Base-by-base conservation (phyloP, 805 yeast species). In the Nakazawaea ernobii region DNA sequence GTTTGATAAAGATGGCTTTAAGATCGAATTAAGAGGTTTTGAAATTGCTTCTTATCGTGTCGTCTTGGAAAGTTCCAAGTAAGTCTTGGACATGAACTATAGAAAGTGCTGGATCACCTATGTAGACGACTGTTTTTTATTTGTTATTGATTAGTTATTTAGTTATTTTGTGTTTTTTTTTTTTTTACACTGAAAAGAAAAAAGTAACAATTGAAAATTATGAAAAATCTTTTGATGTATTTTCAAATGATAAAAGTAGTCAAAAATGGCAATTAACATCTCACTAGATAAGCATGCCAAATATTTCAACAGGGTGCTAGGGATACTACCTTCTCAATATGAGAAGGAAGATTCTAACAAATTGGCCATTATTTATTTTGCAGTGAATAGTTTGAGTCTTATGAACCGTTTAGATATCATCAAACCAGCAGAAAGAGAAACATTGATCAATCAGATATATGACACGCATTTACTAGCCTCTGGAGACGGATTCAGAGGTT, bases 21-120 rank as follows among this genome's bases (percentile, higher is more conserved):
- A 55, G 1, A 67, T 86, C 35, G 56, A 60, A 1, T 71, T 88
- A 52, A 74, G 85, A 53, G 86, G 91, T 3, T 91, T 91, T 63
- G 97, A 90, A 60, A 77, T 91, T 52, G 86, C 84, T 9, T 77
- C 87, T 4, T 77, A 63, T 56, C 73, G 80, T 53, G 67, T 84
- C 26, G 66, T 73, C 43, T 62, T 78, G 43, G 59, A 50, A 17
- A 54, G 33, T 50, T 40, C 24, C 5, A 43, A 24, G 20, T 27
- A 36, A 27, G 14, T 27, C n/a, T n/a, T n/a, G n/a, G n/a, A n/a
- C n/a, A n/a, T n/a, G n/a, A 27, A 37, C 26, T 39, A 8, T 20
- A 15, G 27, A 32, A 29, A 39, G 35, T 35, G 35, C 33, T 30
- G 42, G 42, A 8, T 29, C 33, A 39, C 42, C 5, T 17, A n/a